Evolutionary conservation across 805 yeast species (phyloP), one percentile per base, ranked within the genome.

Genomic region (Kluyveromyces aestuarii): DNA sequence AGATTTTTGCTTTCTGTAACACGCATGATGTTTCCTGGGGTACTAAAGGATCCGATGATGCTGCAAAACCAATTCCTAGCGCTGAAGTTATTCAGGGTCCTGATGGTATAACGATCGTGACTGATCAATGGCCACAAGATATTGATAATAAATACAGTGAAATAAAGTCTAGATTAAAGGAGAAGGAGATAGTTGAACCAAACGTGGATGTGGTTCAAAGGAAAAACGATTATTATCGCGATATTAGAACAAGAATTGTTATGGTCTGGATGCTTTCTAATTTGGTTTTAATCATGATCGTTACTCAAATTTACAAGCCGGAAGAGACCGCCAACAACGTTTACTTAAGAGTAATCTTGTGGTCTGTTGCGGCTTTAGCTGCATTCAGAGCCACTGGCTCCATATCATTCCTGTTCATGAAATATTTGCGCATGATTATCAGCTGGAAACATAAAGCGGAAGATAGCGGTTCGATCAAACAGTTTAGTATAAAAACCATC

Each of bases 21-120:
- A 91, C 97, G 2, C 98, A 91, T 69, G 99, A 91, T 72, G 96
- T 93, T 45, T 86, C 96, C 0, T 91, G 99, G 99, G 99, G 99
- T 68, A 91, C 99, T 2, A 91, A 91, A 64, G 99, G 99, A 56
- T 96, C 90, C 52, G 85, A 83, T 54, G 79, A 77, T 51, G 84
- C 80, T 42, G 77, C 80, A 17, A 79, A 79, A 54, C 84, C 79
- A 52, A 72, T 83, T 37, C 90, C 95, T 44, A 82, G 86, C 41
- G 95, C 95, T 45, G 85, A 86, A 30, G 84, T 87, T 52, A 82
- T 79, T 45, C 82, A 85, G 61, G 83, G 83, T 52, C 93, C 84
- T 48, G 77, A 84, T 50, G 96, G 96, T 46, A 84, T 82, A 52
- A 90, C 86, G 61, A 84, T 88, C 38, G 88, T 87, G 40, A 89